phyloP scores from a whole-genome alignment of 192 early-diverging fungal genomes.

The Coemansia sp. region DNA sequence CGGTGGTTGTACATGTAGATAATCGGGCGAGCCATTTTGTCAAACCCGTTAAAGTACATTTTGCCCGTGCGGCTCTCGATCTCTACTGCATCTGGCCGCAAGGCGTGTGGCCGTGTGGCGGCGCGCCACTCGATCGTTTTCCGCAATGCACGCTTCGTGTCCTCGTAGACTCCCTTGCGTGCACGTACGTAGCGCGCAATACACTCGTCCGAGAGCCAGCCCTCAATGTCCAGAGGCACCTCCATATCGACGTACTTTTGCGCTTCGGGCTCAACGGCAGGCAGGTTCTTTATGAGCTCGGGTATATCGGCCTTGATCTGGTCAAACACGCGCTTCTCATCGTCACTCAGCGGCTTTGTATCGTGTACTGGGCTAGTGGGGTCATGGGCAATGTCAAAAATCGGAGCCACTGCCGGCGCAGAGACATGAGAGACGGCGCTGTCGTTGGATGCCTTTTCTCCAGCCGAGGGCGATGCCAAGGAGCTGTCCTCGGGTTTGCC shows the following conservation, averaged over 20 bases:
- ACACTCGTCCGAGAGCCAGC: slow-evolving; percentile 62
- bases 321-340: slow-evolving; percentile 44
- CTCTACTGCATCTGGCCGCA: slow-evolving; percentile 75
- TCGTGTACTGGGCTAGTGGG: slow-evolving; percentile 28
- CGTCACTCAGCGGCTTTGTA: slow-evolving; percentile 37
- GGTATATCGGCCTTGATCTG: slow-evolving; percentile 47
- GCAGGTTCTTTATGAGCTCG: slow-evolving; percentile 49
- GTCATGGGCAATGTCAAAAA: slow-evolving; percentile 25
- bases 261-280: slow-evolving; percentile 30
- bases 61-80: slow-evolving; percentile 82
- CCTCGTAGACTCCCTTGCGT: slow-evolving; percentile 72
- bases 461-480: slow-evolving; percentile 23
- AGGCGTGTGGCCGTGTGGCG: slow-evolving; percentile 67
- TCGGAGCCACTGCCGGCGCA: slow-evolving; percentile 21
- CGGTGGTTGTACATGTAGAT: slow-evolving; percentile 77
- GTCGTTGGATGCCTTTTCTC: slow-evolving; percentile 20
- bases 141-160: slow-evolving; percentile 68
- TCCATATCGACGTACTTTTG: slow-evolving; percentile 35
- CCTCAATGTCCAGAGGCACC: slow-evolving; percentile 52
- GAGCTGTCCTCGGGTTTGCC: slow-evolving; percentile 34
- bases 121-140: slow-evolving; percentile 83
- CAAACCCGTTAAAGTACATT: slow-evolving; percentile 83
- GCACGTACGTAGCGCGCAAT: slow-evolving; percentile 73
- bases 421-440: neutral
- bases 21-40: slow-evolving; percentile 73